These are phyloP conservation scores for Amaranthus palmeri DNA, from an alignment of 148 eudicot species.

Conservation along the genomic window DNA sequence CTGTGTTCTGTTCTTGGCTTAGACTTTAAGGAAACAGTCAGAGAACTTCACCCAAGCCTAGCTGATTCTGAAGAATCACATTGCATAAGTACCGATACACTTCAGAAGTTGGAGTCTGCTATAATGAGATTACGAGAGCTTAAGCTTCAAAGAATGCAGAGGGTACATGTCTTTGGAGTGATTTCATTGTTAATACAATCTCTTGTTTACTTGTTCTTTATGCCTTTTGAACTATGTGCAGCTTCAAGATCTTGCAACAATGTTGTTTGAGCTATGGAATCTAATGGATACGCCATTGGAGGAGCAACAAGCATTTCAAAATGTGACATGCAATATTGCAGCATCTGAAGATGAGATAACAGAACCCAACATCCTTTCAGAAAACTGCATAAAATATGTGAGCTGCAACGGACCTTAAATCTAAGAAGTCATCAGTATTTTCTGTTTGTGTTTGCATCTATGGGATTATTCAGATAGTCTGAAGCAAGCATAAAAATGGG, in stretches of 20 bases:
- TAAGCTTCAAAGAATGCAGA: conserved; percentile 55
- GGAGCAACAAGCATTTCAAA: conserved; percentile 64
- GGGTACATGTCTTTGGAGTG: conserved; percentile 34
- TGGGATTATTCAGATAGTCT: not conserved
- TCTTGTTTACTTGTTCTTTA: not conserved
- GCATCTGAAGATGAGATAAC: conserved; percentile 61
- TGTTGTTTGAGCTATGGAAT: conserved; percentile 79
- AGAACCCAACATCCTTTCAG: conserved; percentile 49
- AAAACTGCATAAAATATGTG: conserved; percentile 46
- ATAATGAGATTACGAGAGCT: conserved; percentile 45
- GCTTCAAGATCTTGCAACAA: conserved; percentile 80
- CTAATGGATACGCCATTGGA: conserved; percentile 74
- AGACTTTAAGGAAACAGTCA: conserved; percentile 48
- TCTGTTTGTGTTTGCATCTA: not conserved
- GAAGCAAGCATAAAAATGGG: not conserved
- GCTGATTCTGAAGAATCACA: conserved; percentile 44
- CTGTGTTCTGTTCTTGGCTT: conserved; percentile 69
- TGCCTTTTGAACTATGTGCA: conserved; percentile 4
- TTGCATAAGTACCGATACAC: conserved; percentile 39
- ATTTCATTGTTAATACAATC: not conserved
- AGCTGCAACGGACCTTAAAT: conserved; percentile 3
- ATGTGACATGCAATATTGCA: conserved; percentile 58
- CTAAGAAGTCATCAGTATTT: not conserved
- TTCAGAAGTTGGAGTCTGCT: conserved; percentile 42
- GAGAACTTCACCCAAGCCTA: conserved; percentile 52